A percentile compares a stretch with the other conserved stretches of the same genome.
These are phyloP conservation scores for Eragrostis tef DNA, from an alignment of 202 grass and related monocot species.

Conservation along the genomic window DNA sequence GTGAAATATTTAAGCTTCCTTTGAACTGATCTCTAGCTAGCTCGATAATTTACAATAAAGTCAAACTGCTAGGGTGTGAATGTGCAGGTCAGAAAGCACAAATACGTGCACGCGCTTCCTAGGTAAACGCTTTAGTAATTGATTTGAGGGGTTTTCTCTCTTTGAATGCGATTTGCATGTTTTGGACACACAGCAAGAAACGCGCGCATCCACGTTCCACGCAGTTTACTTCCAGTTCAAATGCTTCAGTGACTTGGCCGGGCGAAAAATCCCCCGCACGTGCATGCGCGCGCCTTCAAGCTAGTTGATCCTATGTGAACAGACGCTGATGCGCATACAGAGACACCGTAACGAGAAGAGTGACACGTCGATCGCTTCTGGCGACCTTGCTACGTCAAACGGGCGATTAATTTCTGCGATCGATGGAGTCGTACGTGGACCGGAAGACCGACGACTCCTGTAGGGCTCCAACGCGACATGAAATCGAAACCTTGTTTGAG, in stretches of 20 bases:
- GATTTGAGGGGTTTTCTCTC: not conserved
- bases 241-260: not conserved
- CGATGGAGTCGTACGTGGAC: conserved; percentile 30
- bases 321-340: not conserved
- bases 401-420: not conserved
- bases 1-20: not conserved
- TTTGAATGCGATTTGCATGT: not conserved
- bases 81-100: not conserved
- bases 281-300: not conserved
- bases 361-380: not conserved
- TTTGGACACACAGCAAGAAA: not conserved
- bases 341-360: not conserved
- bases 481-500: not conserved
- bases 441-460: conserved; percentile 25
- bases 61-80: not conserved
- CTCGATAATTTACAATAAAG: not conserved
- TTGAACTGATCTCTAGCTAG: not conserved
- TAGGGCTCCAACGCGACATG: conserved; percentile 37
- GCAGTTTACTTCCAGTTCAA: not conserved
- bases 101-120: not conserved
- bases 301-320: not conserved
- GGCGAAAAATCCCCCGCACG: not conserved
- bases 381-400: not conserved
- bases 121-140: not conserved
- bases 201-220: not conserved